Evolutionary conservation across 2,329 filamentous ascomycete species (phyloP), one percentile per base, ranked within the genome.

Genomic region (Lachnellula subtilissima): DNA sequence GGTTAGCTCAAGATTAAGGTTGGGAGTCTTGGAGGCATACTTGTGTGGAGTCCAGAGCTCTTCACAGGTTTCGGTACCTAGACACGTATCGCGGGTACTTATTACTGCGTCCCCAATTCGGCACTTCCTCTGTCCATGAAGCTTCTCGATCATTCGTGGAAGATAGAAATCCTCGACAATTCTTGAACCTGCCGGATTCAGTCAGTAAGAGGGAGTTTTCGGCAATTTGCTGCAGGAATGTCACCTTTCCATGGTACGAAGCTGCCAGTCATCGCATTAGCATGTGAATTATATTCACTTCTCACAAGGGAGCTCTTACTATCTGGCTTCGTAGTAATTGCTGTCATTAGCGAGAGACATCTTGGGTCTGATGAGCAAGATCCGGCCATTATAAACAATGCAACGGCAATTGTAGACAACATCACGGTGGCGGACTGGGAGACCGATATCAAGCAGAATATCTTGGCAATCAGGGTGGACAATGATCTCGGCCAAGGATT

Each of bases 331-430:
- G 28, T 80, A 71, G 67, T 82, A 85, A 62, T 84, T 88, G 2
- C 87, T 87, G 69, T 89, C 85, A 58, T 88, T 86, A 48, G 86
- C 86, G 5, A 91, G 78, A 64, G 77, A 85, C 60, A 89, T 76
- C 71, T 91, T 91, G 0, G 87, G 87, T 11, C 88, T 77, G 55
- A 94, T 86, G 56, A 87, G 75, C 17, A 91, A 72, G 23, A 92
- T 85, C 71, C 85, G 83, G 50, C 82, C 79, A 62, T 91, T 81
- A 50, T 84, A 76, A 58, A 76, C 75, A 59, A 89, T 79, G n/a
- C 87, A 75, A 23, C 87, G 76, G 62, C 82, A 83, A 69, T 88
- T 89, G 72, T 84, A 89, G 53, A 80, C 76, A 52, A 81, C 75
- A 64, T 84, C 83, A 43, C 81, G 73, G 67, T 88, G 85, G 46